Conservation (phyloP, 2,329 filamentous ascomycete species). For the Colletotrichum zoysiae region DNA sequence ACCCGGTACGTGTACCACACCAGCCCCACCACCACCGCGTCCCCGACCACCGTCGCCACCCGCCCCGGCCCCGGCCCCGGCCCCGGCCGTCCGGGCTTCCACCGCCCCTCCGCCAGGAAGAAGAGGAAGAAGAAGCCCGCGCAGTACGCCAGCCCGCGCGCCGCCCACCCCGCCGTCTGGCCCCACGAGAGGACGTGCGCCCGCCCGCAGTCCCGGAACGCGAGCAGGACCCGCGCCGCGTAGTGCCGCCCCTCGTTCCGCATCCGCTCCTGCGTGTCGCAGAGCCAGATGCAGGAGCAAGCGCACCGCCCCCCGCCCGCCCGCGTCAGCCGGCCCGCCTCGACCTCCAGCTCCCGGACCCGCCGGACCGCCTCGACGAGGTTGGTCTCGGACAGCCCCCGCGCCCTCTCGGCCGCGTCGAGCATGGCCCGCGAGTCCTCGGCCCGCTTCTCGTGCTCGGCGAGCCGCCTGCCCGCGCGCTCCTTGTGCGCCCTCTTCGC, state of each 20-base stretch:
- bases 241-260: conserved; percentile 2
- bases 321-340: neutral
- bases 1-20: neutral
- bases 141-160: neutral
- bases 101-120: neutral
- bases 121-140: neutral
- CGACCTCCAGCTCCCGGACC: neutral
- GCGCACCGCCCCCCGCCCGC: neutral
- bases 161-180: neutral
- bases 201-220: conserved; percentile 1
- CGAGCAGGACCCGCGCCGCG: neutral
- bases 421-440: neutral
- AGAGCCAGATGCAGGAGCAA: neutral
- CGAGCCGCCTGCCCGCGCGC: neutral
- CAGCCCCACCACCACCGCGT: neutral
- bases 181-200: neutral
- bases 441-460: neutral
- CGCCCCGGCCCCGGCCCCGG: conserved; percentile 1
- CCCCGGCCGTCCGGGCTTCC: neutral
- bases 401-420: neutral
- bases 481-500: neutral
- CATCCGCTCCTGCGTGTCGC: neutral
- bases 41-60: conserved; percentile 8
- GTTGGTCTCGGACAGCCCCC: neutral
- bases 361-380: neutral